Percentiles rank a stretch among this genome's conserved stretches.
These are phyloP conservation scores for Dothiorella sarmentorum DNA, from an alignment of 2,329 filamentous ascomycete species.

Conservation along the genomic window DNA sequence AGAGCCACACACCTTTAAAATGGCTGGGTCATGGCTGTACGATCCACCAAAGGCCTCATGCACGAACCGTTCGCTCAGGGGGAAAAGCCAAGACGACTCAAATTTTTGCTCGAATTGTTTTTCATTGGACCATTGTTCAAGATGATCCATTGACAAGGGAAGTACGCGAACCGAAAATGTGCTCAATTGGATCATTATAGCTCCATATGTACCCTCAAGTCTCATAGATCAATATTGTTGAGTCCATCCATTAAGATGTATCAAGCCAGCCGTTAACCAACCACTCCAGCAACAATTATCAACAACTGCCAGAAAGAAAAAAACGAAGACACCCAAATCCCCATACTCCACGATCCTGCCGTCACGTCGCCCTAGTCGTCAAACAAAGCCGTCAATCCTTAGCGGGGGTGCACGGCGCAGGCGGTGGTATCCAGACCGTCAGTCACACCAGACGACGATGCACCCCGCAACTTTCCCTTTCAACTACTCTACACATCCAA, in stretches of 20 bases:
- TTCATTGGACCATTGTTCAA: neutral
- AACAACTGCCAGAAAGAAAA: neutral
- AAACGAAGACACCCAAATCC: neutral
- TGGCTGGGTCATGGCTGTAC: no score
- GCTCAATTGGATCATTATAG: neutral
- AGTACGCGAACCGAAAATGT: neutral
- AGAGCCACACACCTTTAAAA: no score
- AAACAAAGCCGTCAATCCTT: neutral
- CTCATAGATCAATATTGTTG: neutral
- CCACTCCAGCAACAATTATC: neutral
- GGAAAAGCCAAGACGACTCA: no score
- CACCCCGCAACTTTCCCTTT: neutral
- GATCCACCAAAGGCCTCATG: no score
- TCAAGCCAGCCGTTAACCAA: no score
- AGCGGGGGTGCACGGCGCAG: constrained; percentile 9
- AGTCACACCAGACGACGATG: neutral
- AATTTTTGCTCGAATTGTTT: no score
- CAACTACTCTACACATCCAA: no score
- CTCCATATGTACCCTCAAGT: no score
- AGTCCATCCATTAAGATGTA: neutral
- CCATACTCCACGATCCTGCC: neutral
- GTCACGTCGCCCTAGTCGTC: neutral
- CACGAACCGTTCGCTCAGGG: no score
- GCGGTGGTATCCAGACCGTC: neutral
- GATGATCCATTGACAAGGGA: neutral